These are phyloP conservation scores for Coemansia reversa DNA, from an alignment of 192 early-diverging fungal genomes.

Conservation along the genomic window DNA sequence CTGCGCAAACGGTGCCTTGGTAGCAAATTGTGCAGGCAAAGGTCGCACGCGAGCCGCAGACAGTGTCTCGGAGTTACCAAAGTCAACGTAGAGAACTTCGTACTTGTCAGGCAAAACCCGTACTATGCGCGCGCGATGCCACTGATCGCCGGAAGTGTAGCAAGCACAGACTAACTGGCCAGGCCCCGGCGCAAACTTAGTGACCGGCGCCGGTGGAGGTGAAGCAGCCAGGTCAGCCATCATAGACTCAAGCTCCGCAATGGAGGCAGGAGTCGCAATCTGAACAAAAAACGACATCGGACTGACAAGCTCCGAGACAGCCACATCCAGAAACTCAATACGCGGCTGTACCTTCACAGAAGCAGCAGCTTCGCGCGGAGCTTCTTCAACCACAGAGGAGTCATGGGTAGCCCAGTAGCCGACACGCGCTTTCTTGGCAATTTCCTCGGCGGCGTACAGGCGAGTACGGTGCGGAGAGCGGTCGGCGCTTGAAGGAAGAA, in stretches of 20 bases:
- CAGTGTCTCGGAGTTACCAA: constrained; percentile 89
- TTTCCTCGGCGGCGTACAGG: constrained; percentile 76
- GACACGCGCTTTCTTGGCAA: constrained; percentile 64
- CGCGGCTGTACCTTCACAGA: constrained; percentile 52
- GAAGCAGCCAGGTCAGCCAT: constrained; percentile 77
- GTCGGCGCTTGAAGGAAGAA: constrained; percentile 84
- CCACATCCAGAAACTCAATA: constrained; percentile 72
- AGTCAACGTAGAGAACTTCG: constrained; percentile 88
- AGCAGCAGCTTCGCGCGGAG: constrained; percentile 10
- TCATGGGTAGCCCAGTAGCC: constrained; percentile 73
- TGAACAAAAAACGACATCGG: constrained; percentile 65
- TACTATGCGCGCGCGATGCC: constrained; percentile 87
- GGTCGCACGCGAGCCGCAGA: constrained; percentile 69
- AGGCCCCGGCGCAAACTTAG: constrained; percentile 59
- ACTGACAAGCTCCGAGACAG: constrained; percentile 65
- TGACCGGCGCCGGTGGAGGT: constrained; percentile 47
- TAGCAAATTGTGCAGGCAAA: constrained; percentile 70
- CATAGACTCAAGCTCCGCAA: constrained; percentile 72
- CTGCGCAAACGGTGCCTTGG: constrained; percentile 70
- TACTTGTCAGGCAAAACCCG: constrained; percentile 61
- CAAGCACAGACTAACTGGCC: constrained; percentile 77
- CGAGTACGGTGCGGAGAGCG: constrained; percentile 69
- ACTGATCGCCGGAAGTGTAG: constrained; percentile 85
- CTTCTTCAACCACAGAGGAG: constrained; percentile 11
- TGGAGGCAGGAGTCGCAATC: constrained; percentile 55